These are phyloP conservation scores for Vigna radiata DNA, from an alignment of 306 rosid species.

Conservation along the genomic window DNA sequence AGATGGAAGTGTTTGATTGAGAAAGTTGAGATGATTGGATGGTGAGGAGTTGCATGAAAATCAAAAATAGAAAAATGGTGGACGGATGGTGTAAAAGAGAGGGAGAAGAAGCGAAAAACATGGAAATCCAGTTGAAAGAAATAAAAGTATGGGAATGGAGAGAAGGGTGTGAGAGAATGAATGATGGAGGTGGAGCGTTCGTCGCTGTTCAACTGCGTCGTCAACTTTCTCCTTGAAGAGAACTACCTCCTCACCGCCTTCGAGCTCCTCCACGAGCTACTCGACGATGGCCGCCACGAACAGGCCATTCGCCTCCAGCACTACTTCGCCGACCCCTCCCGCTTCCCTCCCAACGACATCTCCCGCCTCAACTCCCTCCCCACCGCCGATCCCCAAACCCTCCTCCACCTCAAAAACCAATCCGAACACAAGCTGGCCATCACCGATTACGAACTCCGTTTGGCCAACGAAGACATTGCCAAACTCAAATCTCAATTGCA, in stretches of 20 bases:
- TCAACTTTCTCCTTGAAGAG: slow-evolving; percentile 92
- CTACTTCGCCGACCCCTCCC: slow-evolving; percentile 75
- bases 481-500: slow-evolving; percentile 68
- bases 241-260: slow-evolving; percentile 88
- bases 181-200: slow-evolving; percentile 80
- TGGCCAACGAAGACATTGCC: slow-evolving; percentile 83
- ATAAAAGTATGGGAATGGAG: neutral
- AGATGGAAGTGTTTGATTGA: no score
- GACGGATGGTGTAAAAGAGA: neutral
- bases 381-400: slow-evolving; percentile 77
- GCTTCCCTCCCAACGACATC: slow-evolving; percentile 87
- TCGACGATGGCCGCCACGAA: slow-evolving; percentile 80
- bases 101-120: slow-evolving; percentile 37
- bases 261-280: slow-evolving; percentile 99
- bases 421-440: slow-evolving; percentile 77
- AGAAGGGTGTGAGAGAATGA: neutral
- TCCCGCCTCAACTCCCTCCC: slow-evolving; percentile 74
- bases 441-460: slow-evolving; percentile 83
- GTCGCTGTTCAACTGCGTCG: slow-evolving; percentile 93
- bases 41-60: no score
- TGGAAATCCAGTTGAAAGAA: slow-evolving; percentile 21
- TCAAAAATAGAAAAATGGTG: no score
- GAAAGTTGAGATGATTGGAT: no score
- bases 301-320: slow-evolving; percentile 93
- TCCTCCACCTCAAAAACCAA: slow-evolving; percentile 77